Percentiles rank a stretch among this genome's conserved stretches.
phyloP scores from a whole-genome alignment of 2,329 filamentous ascomycete genomes.

The Furcasterigmium sp. region DNA sequence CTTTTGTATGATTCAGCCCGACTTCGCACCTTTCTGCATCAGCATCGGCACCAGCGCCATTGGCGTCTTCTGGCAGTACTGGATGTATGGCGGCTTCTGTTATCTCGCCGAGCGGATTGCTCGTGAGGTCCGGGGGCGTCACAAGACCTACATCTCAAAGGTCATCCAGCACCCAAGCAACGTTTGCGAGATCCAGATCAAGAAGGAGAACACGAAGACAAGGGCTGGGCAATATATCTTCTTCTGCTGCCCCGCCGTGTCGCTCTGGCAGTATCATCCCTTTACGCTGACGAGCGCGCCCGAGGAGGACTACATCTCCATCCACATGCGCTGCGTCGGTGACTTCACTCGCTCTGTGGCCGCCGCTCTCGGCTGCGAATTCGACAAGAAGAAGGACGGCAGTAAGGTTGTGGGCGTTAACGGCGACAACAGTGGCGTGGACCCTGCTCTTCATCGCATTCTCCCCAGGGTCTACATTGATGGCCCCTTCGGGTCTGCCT shows the following conservation, averaged over 20 bases:
- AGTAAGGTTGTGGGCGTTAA: slow-evolving; percentile 68
- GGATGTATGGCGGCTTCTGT: slow-evolving; percentile 77
- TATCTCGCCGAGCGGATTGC: slow-evolving; percentile 77
- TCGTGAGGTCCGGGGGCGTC: slow-evolving; percentile 71
- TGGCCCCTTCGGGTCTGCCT: slow-evolving; percentile 79
- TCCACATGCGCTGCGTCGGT: slow-evolving; percentile 78
- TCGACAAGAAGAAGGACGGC: slow-evolving; percentile 52
- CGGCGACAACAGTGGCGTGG: slow-evolving; percentile 52
- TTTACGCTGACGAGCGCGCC: slow-evolving; percentile 83
- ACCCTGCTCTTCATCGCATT: slow-evolving; percentile 66
- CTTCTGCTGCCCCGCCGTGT: slow-evolving; percentile 80
- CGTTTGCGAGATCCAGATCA: slow-evolving; percentile 87
- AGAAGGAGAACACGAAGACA: slow-evolving; percentile 81
- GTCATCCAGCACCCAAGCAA: slow-evolving; percentile 87
- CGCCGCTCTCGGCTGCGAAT: slow-evolving; percentile 69
- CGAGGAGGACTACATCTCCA: slow-evolving; percentile 85
- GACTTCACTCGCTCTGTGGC: slow-evolving; percentile 73
- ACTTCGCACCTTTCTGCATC: slow-evolving; percentile 72
- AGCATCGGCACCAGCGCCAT: slow-evolving; percentile 59
- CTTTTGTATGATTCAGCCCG: slow-evolving; percentile 87
- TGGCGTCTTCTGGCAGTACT: slow-evolving; percentile 86
- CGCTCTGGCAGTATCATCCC: slow-evolving; percentile 83
- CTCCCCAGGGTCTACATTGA: slow-evolving; percentile 78
- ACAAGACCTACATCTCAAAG: slow-evolving; percentile 84
- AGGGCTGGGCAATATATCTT: slow-evolving; percentile 84